Evolutionary conservation across 768 basidiomycete species (phyloP).

Genomic region (Jaapia argillacea): DNA sequence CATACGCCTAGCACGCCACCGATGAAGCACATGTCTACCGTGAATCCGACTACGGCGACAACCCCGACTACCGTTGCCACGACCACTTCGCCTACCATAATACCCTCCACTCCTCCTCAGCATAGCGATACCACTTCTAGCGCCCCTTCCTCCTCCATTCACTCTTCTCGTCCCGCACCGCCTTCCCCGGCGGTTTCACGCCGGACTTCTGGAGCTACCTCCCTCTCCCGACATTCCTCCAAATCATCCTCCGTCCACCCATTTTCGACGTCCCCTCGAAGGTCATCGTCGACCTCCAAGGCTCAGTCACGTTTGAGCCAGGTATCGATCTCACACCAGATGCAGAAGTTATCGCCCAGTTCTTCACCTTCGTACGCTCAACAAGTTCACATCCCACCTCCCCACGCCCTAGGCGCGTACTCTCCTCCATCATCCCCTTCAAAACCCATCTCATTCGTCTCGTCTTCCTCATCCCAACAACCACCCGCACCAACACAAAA

Average conservation of each 20-base stretch:
- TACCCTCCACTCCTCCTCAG: background rate
- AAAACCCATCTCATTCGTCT: background rate
- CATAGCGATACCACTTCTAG: slow-evolving; percentile 12
- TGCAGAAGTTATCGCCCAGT: slow-evolving; percentile 4
- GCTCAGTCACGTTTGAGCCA: background rate
- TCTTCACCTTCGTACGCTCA: no score
- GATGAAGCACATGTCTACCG: no score
- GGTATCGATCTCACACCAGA: background rate
- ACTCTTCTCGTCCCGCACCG: slow-evolving; percentile 40
- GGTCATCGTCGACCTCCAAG: background rate
- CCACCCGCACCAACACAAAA: no score
- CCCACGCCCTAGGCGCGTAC: slow-evolving; percentile 1
- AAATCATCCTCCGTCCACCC: slow-evolving; percentile 21
- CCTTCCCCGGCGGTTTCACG: slow-evolving; percentile 47
- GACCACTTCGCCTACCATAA: slow-evolving; percentile 5
- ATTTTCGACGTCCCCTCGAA: background rate
- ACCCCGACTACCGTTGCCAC: slow-evolving; percentile 1
- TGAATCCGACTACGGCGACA: background rate
- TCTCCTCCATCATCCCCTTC: background rate
- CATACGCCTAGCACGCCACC: no score
- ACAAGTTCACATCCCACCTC: no score
- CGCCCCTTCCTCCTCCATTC: slow-evolving; percentile 10
- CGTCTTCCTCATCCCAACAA: no score
- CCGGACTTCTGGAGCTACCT: slow-evolving; percentile 26
- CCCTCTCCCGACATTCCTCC: slow-evolving; percentile 29